Conservation (phyloP, 2,329 filamentous ascomycete species). For the Colletotrichum sp. region DNA sequence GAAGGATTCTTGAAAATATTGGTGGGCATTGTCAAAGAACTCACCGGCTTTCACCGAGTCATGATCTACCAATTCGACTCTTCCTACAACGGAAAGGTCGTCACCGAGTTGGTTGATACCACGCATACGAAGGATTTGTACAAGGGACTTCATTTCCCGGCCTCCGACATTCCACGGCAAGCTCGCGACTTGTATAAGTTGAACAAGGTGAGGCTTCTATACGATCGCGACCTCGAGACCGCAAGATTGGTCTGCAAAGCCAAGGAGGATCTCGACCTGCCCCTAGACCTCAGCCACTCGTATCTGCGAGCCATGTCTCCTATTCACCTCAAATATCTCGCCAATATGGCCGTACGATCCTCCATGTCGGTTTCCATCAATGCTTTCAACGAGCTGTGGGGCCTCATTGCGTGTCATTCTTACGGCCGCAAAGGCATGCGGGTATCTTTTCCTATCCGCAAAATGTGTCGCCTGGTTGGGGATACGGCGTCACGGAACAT, state of each 20-base stretch:
- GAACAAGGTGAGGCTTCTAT: constrained; percentile 87
- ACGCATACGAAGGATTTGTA: constrained; percentile 81
- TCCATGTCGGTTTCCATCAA: constrained; percentile 96
- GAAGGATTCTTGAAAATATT: constrained; percentile 80
- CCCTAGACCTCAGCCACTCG: constrained; percentile 82
- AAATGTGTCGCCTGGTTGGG: constrained; percentile 88
- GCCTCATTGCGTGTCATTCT: constrained; percentile 83
- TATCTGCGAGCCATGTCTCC: constrained; percentile 91
- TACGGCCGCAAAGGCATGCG: constrained; percentile 82
- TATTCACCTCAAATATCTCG: constrained; percentile 86
- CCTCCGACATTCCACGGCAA: constrained; percentile 85
- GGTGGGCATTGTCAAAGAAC: constrained; percentile 85
- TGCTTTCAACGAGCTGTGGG: constrained; percentile 86
- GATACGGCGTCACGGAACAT: constrained; percentile 89
- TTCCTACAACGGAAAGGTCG: constrained; percentile 82
- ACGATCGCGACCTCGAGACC: constrained; percentile 82
- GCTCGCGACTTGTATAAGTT: constrained; percentile 88
- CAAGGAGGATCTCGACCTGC: constrained; percentile 72
- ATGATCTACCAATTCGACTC: constrained; percentile 94
- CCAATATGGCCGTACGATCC: constrained; percentile 88
- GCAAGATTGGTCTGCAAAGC: constrained; percentile 83
- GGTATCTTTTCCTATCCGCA: constrained; percentile 89
- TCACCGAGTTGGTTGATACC: constrained; percentile 86
- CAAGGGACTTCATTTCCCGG: constrained; percentile 87
- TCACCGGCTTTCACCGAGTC: constrained; percentile 90